Evolutionary conservation across 108 stramenopile species (phyloP).

Genomic region (Thalassiosira profunda): DNA sequence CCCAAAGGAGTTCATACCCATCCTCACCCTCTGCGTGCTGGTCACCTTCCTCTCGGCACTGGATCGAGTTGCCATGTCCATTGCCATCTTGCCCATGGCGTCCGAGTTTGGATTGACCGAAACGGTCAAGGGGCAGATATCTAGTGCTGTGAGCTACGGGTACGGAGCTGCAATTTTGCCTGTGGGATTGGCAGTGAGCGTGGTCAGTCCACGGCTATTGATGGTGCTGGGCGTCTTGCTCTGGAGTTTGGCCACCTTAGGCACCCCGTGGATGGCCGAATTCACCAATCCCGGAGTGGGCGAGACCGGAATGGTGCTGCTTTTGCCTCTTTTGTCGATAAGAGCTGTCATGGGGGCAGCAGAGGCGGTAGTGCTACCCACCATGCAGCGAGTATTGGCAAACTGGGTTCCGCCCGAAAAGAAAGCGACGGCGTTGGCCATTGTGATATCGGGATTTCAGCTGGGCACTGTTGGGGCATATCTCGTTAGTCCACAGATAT

Average conservation of each 20-base stretch:
- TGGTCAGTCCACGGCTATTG: conserved; percentile 49
- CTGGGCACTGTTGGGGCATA: conserved; percentile 86
- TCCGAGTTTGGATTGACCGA: conserved; percentile 74
- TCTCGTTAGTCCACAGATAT: conserved; percentile 68
- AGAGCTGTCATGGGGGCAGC: conserved; percentile 82
- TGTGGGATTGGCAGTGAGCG: conserved; percentile 64
- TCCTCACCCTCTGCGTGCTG: conserved; percentile 61
- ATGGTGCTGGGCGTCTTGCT: conserved; percentile 68
- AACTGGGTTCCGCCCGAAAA: conserved; percentile 75
- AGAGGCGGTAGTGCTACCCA: conserved; percentile 84
- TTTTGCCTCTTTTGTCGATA: conserved; percentile 60
- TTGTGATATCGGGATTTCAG: conserved; percentile 81
- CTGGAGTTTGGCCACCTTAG: conserved; percentile 78
- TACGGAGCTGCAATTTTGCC: conserved; percentile 88
- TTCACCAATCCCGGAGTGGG: conserved; percentile 10
- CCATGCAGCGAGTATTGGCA: conserved; percentile 78
- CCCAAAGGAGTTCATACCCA: conserved; percentile 36
- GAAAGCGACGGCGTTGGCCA: conserved; percentile 74
- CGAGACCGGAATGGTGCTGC: conserved; percentile 21
- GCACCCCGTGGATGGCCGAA: conserved; percentile 62
- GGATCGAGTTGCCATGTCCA: conserved; percentile 91
- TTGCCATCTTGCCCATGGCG: conserved; percentile 90
- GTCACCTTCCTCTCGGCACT: conserved; percentile 72
- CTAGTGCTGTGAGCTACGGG: conserved; percentile 80
- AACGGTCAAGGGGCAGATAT: conserved; percentile 86